Evolutionary conservation across 2,329 filamentous ascomycete genomes (phyloP).

Genomic region (Pseudodiploospora longispora): DNA sequence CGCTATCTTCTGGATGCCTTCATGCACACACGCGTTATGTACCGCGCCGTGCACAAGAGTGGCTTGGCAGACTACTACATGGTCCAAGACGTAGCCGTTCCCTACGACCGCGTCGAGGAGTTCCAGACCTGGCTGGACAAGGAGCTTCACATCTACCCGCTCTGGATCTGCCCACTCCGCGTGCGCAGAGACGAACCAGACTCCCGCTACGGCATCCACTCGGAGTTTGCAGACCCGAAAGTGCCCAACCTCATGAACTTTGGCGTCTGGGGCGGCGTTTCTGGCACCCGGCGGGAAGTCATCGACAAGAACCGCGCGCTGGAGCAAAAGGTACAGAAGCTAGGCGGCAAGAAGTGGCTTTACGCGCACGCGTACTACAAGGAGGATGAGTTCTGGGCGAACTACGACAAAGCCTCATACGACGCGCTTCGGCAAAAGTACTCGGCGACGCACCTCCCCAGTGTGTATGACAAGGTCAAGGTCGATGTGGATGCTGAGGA

Average conservation of each 20-base stretch:
- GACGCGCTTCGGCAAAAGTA: slow-evolving; percentile 51
- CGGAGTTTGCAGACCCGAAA: slow-evolving; percentile 32
- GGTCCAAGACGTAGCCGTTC: slow-evolving; percentile 55
- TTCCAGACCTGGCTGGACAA: slow-evolving; percentile 41
- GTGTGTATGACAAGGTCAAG: slow-evolving; percentile 60
- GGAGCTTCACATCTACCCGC: slow-evolving; percentile 40
- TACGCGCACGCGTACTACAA: slow-evolving; percentile 64
- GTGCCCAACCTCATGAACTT: slow-evolving; percentile 47
- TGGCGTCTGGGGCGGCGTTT: slow-evolving; percentile 51
- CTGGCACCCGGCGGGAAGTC: slow-evolving; percentile 34
- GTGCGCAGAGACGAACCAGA: slow-evolving; percentile 33
- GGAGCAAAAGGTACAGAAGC: slow-evolving; percentile 49
- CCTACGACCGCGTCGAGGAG: slow-evolving; percentile 31
- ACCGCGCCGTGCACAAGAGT: slow-evolving; percentile 55
- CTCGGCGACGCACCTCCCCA: slow-evolving; percentile 49
- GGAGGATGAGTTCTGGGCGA: slow-evolving; percentile 59
- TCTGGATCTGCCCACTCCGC: slow-evolving; percentile 49
- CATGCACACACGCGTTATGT: slow-evolving; percentile 56
- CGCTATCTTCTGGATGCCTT: slow-evolving; percentile 54
- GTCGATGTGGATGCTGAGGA: slow-evolving; percentile 33
- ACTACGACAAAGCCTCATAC: slow-evolving; percentile 54
- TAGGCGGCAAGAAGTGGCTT: slow-evolving; percentile 60
- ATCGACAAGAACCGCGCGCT: slow-evolving; percentile 50
- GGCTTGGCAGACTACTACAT: slow-evolving; percentile 53
- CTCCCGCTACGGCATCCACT: slow-evolving; percentile 38